Evolutionary conservation across 2,329 filamentous ascomycete species (phyloP), one percentile per base, ranked within the genome.

Genomic region (Aspergillus costaricaensis): DNA sequence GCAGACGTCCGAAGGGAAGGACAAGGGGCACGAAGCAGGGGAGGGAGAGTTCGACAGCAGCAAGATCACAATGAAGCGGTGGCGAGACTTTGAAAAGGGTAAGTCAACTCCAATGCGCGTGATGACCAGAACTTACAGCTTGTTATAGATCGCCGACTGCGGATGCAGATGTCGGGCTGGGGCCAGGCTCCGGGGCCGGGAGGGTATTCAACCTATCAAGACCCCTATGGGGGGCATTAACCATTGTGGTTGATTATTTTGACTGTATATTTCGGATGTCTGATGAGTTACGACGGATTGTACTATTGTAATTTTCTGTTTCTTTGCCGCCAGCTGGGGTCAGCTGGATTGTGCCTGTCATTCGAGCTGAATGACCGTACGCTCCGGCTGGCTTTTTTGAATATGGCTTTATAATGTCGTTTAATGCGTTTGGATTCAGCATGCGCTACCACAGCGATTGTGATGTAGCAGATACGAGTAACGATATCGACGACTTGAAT

Each of bases 41-140:
- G 92, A 97, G 77, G 95, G 95, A 65, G 95, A 98, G 77, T 99
- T 99, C 71, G 96, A 99, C 78, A 96, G 91, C 77, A 96, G 90
- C 78, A 96, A 97, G 86, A 99, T 99, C 75, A 97, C 94, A 39
- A 99, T 99, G 95, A 97, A 96, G 84, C 83, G 95, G 69, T 99
- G 95, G 95, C 90, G 89, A 65, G 95, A 99, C 78, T 99, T 98
- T 74, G 95, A 99, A 82, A 86, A 85, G 76, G 88, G 86, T 84
- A 80, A 75, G 76, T 55, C 5, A 21, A 47, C 54, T 50, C 49
- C 10, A 58, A 58, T 44, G 19, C 6, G 19, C 4, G 4, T 43
- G 25, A 15, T 4, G 23, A n/a, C 23, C 12, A 15, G 5, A 44
- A 57, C 38, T 47, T 21, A 38, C 38, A 6, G 9, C 30, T 19